Evolutionary conservation across 768 basidiomycete genomes (phyloP).

Genomic region (Xerocomellus intermedius): DNA sequence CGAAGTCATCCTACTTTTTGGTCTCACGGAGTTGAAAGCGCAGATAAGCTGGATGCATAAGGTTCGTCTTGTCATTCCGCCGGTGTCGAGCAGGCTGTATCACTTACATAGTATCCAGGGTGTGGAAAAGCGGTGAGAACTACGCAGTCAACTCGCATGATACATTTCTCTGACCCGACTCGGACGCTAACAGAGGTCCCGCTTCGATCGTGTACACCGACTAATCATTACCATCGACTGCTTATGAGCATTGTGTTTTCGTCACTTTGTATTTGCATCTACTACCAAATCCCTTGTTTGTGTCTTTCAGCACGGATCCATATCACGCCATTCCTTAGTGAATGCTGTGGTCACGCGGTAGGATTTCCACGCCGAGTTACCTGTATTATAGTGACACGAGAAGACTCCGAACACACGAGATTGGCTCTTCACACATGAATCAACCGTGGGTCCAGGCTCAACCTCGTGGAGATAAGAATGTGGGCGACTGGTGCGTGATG

Average conservation of each 20-base stretch:
- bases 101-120: background rate
- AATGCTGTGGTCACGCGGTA: background rate
- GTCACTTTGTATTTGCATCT: background rate
- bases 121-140: slow-evolving; percentile 5
- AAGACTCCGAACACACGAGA: background rate
- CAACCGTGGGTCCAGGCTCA: background rate
- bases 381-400: background rate
- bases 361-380: no score
- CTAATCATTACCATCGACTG: background rate
- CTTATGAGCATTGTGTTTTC: background rate
- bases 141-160: background rate
- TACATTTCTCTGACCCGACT: background rate
- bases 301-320: background rate
- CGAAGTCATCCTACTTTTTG: slow-evolving; percentile 38
- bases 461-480: background rate
- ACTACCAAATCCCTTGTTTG: background rate
- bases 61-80: background rate
- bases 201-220: background rate
- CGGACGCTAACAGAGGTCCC: background rate
- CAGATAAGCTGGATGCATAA: slow-evolving; percentile 36
- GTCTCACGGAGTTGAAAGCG: slow-evolving; percentile 26
- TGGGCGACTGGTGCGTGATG: background rate
- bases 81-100: no score
- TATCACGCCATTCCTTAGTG: background rate
- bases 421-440: no score